These are phyloP conservation scores for Curvularia hawaiiensis DNA, from an alignment of 2,329 filamentous ascomycete genomes.

Conservation along the genomic window DNA sequence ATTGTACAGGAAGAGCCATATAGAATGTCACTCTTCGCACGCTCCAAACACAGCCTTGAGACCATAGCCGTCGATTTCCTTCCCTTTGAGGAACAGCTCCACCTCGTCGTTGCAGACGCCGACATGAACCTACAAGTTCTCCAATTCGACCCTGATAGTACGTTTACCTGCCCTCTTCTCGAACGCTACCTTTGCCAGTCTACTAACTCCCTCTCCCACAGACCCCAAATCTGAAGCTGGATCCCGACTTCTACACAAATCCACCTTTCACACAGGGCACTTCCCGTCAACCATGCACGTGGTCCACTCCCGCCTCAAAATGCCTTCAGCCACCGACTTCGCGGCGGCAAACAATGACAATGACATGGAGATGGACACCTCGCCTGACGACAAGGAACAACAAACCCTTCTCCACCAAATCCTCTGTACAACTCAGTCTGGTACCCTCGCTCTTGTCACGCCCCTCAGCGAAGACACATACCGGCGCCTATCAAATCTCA, in stretches of 20 bases:
- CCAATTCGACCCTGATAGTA: constrained; percentile 94
- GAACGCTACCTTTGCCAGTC: background rate
- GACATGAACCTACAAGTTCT: constrained; percentile 87
- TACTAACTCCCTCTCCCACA: constrained; percentile 44
- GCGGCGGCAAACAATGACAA: constrained; percentile 32
- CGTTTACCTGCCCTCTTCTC: constrained; percentile 43
- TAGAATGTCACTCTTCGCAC: constrained; percentile 90
- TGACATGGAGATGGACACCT: constrained; percentile 8
- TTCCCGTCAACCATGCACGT: constrained; percentile 75
- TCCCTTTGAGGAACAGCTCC: constrained; percentile 81
- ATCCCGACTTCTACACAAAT: constrained; percentile 82
- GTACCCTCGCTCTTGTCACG: constrained; percentile 76
- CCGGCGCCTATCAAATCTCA: constrained; percentile 79
- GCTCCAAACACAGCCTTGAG: constrained; percentile 78
- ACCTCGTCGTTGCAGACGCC: constrained; percentile 80
- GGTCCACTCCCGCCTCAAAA: constrained; percentile 68
- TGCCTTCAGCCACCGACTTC: constrained; percentile 44
- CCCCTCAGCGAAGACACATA: constrained; percentile 81
- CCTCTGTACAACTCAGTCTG: constrained; percentile 59
- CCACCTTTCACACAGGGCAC: constrained; percentile 86
- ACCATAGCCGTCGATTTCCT: constrained; percentile 85
- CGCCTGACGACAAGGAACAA: background rate
- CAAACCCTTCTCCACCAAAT: constrained; percentile 36
- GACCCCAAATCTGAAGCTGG: constrained; percentile 94
- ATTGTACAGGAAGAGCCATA: constrained; percentile 80